A percentile compares a stretch with the other conserved stretches of the same genome.
Evolutionary conservation across 345 rosid species (phyloP).

Genomic region (Hibiscus mutabilis): DNA sequence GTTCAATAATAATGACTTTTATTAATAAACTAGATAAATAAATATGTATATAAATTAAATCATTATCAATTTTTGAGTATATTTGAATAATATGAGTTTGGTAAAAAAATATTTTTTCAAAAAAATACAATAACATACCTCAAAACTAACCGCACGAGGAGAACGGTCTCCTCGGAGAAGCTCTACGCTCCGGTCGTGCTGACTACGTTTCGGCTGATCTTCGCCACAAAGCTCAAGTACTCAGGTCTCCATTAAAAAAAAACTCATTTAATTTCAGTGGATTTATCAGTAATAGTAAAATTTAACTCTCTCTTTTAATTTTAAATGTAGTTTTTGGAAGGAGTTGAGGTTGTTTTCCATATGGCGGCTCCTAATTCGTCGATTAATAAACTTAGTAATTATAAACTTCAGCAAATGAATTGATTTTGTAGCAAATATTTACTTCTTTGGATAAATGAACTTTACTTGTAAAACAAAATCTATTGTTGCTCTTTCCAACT

Average conservation of each 20-base stretch:
- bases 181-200: conserved; percentile 62
- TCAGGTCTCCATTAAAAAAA: conserved; percentile 31
- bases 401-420: no score
- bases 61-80: no score
- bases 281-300: neutral
- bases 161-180: conserved; percentile 53
- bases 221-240: conserved; percentile 61
- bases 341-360: conserved; percentile 82
- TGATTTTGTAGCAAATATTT: no score
- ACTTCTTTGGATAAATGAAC: no score
- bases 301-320: neutral
- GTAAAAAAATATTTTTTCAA: no score
- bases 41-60: no score
- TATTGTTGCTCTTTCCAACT: no score
- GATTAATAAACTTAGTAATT: conserved; percentile 29
- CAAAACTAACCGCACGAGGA: conserved; percentile 47
- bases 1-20: no score
- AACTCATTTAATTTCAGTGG: neutral
- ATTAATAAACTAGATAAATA: no score
- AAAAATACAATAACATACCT: no score
- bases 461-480: no score
- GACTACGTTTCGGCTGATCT: conserved; percentile 63
- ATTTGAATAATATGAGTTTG: no score
- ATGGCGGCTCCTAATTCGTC: conserved; percentile 99
- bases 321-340: conserved; percentile 46